phyloP scores from a whole-genome alignment of 805 yeast genomes.

The Myxozyma geophila region DNA sequence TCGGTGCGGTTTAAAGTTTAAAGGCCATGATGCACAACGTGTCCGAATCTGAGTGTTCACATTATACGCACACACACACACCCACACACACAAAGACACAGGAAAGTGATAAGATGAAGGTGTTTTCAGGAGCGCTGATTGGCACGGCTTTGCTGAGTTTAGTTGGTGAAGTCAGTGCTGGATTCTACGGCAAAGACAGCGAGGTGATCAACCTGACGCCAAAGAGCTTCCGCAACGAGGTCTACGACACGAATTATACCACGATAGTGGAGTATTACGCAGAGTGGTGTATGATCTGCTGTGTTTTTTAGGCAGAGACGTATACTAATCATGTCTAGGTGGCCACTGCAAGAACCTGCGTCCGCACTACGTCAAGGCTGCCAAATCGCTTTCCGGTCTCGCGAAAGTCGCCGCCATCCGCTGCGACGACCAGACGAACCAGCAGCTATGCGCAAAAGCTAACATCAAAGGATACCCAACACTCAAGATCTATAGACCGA shows the following conservation, averaged over 20 bases:
- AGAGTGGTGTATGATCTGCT: constrained; percentile 63
- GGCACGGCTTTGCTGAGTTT: not conserved
- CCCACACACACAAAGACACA: too few relatives aligned
- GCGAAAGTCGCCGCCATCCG: constrained; percentile 75
- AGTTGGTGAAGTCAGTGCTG: constrained; percentile 5
- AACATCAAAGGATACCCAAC: constrained; percentile 84
- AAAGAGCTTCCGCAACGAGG: constrained; percentile 64
- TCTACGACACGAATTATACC: constrained; percentile 73
- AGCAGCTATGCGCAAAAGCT: constrained; percentile 68
- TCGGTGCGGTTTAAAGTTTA: not conserved
- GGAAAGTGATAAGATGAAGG: too few relatives aligned
- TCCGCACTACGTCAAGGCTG: constrained; percentile 67
- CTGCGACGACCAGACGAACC: constrained; percentile 74
- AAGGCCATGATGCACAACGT: not conserved
- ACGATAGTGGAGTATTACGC: constrained; percentile 90
- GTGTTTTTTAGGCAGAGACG: not conserved
- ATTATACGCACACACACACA: too few relatives aligned
- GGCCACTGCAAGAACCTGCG: constrained; percentile 83
- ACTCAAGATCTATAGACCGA: constrained; percentile 78
- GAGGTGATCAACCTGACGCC: constrained; percentile 62
- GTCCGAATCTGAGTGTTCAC: too few relatives aligned
- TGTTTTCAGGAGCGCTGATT: too few relatives aligned
- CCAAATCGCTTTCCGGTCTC: constrained; percentile 56
- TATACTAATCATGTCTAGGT: constrained; percentile 46
- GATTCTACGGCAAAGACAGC: constrained; percentile 49